Percentiles rank a stretch among this genome's conserved stretches.
Evolutionary conservation across 2,329 filamentous ascomycete species (phyloP).

Genomic region (Ceratocystis variospora): DNA sequence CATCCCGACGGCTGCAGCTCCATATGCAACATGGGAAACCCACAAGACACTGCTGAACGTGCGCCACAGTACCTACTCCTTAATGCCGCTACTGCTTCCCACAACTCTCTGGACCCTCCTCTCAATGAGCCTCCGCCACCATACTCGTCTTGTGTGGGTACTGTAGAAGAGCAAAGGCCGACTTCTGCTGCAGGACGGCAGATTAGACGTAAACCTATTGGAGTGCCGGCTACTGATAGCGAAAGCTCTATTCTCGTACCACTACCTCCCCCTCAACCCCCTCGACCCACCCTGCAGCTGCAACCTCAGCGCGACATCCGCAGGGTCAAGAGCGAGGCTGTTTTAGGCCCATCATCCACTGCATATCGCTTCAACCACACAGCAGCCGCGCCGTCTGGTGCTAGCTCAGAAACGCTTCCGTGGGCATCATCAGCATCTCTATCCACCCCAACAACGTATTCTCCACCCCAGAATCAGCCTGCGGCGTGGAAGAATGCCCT

Average conservation of each 20-base stretch:
- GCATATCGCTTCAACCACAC: neutral
- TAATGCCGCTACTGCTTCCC: neutral
- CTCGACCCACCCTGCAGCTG: neutral
- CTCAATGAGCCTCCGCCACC: neutral
- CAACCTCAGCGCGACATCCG: conserved; percentile 2
- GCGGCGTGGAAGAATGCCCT: conserved; percentile 34
- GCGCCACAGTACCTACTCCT: neutral
- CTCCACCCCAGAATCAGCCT: neutral
- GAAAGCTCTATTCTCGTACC: neutral
- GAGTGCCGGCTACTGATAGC: neutral
- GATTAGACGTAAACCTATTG: conserved; percentile 12
- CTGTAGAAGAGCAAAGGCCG: neutral
- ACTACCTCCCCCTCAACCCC: neutral
- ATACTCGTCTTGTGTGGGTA: neutral
- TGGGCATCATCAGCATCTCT: neutral
- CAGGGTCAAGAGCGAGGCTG: conserved; percentile 16
- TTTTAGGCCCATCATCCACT: neutral
- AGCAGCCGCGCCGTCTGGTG: neutral
- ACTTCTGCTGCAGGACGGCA: neutral
- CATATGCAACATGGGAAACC: neutral
- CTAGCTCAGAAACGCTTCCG: neutral
- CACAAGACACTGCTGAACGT: neutral
- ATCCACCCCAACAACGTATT: neutral
- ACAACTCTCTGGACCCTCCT: neutral
- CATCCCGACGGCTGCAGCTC: neutral